Conservation (phyloP, 2,329 filamentous ascomycete genomes). For the Talaromyces sp. region DNA sequence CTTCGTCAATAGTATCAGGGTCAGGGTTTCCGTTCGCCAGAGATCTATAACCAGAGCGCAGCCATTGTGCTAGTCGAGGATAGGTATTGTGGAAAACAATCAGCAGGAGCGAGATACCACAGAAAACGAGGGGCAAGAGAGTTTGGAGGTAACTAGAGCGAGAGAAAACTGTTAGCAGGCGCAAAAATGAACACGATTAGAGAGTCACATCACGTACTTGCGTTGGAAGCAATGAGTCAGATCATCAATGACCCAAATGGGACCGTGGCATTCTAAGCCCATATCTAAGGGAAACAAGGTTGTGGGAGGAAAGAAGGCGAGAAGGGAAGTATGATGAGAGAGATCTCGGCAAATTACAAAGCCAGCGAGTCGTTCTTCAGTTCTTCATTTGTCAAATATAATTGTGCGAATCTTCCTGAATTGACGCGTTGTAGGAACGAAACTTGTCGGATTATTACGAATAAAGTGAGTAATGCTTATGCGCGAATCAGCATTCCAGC, state of each 20-base stretch:
- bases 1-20: conserved; percentile 45
- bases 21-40: conserved; percentile 35
- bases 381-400: conserved; percentile 10
- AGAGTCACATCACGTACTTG: conserved; percentile 39
- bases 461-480: neutral
- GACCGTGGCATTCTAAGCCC: conserved; percentile 56
- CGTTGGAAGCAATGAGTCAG: conserved; percentile 60
- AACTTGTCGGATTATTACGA: neutral
- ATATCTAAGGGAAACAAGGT: conserved; percentile 31
- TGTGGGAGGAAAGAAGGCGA: neutral
- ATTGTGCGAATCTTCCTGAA: neutral
- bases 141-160: conserved; percentile 70
- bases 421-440: neutral
- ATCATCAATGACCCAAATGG: conserved; percentile 60
- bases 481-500: conserved; percentile 8
- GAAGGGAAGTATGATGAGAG: neutral
- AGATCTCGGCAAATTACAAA: neutral
- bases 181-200: neutral
- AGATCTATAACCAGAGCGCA: conserved; percentile 55
- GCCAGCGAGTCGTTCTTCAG: neutral
- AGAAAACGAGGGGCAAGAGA: conserved; percentile 70
- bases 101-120: conserved; percentile 66
- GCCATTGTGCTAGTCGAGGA: conserved; percentile 53
- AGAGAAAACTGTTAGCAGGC: conserved; percentile 20
- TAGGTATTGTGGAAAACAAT: conserved; percentile 59